Evolutionary conservation across 2,329 filamentous ascomycete species (phyloP).

Genomic region (Xylariaceae sp.): DNA sequence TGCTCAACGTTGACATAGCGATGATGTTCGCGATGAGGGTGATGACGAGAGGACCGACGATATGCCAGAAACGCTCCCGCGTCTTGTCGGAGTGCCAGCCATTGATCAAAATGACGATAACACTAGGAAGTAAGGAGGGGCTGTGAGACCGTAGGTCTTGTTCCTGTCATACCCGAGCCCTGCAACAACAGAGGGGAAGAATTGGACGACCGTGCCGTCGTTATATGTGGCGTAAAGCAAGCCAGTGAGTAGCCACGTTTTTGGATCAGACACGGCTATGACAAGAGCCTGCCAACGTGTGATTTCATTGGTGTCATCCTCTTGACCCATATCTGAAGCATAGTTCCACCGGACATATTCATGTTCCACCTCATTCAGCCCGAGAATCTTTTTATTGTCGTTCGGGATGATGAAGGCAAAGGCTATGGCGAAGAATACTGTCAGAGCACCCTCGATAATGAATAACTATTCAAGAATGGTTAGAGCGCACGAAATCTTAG

Average conservation of each 20-base stretch:
- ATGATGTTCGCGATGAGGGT: constrained; percentile 29
- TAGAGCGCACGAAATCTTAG: background rate
- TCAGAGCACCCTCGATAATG: constrained; percentile 21
- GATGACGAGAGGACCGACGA: constrained; percentile 25
- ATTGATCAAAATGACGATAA: constrained; percentile 30
- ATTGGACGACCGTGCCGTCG: constrained; percentile 28
- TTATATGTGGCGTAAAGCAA: constrained; percentile 31
- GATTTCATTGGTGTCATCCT: constrained; percentile 25
- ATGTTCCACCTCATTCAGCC: constrained; percentile 19
- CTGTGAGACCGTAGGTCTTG: constrained; percentile 20
- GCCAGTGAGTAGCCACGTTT: constrained; percentile 35
- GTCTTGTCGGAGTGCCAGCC: constrained; percentile 29
- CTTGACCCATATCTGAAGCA: constrained; percentile 18
- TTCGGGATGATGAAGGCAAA: constrained; percentile 20
- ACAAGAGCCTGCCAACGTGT: constrained; percentile 26
- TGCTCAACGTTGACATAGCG: constrained; percentile 34
- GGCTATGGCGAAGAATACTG: constrained; percentile 14
- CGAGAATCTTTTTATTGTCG: constrained; percentile 18
- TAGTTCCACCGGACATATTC: constrained; percentile 23
- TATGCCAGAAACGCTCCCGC: constrained; percentile 27
- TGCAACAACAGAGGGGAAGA: constrained; percentile 36
- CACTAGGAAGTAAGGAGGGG: constrained; percentile 30
- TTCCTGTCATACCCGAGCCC: constrained; percentile 41
- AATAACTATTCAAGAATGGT: constrained; percentile 11
- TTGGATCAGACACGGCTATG: constrained; percentile 32